Percentiles rank a stretch among this genome's conserved stretches.
Evolutionary conservation across 2,329 filamentous ascomycete genomes (phyloP).

Genomic region (Septoria petroselini): DNA sequence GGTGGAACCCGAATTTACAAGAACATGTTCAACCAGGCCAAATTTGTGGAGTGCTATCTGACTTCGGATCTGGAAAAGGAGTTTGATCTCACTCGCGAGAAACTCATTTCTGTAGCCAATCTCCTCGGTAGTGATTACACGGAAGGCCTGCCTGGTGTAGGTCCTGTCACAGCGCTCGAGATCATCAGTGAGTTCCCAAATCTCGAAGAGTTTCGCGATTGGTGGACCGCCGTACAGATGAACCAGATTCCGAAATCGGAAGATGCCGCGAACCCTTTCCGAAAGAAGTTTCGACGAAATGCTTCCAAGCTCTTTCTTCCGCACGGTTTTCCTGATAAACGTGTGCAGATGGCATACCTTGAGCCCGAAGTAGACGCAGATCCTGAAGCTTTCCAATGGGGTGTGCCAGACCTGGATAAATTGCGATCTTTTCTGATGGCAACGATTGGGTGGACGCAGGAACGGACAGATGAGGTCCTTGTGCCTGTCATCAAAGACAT

Average conservation of each 20-base stretch:
- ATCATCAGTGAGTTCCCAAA: constrained; percentile 84
- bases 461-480: constrained; percentile 90
- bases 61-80: constrained; percentile 80
- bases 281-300: constrained; percentile 83
- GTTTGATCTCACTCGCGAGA: constrained; percentile 77
- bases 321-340: constrained; percentile 69
- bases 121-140: constrained; percentile 93
- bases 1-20: constrained; percentile 96
- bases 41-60: constrained; percentile 96
- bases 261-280: constrained; percentile 62
- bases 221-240: constrained; percentile 78
- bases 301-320: constrained; percentile 84
- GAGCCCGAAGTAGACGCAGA: constrained; percentile 80
- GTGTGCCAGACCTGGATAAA: constrained; percentile 85
- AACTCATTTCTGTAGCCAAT: constrained; percentile 86
- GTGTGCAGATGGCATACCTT: constrained; percentile 80
- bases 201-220: constrained; percentile 75
- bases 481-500: constrained; percentile 95
- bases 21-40: constrained; percentile 99
- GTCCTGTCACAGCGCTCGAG: constrained; percentile 90
- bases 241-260: constrained; percentile 58
- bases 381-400: constrained; percentile 85
- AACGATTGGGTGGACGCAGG: constrained; percentile 88
- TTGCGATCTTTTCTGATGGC: constrained; percentile 80
- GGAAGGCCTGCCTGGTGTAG: constrained; percentile 83